Conservation (phyloP, 2,329 filamentous ascomycete genomes). For the Aspergillus clavatus region DNA sequence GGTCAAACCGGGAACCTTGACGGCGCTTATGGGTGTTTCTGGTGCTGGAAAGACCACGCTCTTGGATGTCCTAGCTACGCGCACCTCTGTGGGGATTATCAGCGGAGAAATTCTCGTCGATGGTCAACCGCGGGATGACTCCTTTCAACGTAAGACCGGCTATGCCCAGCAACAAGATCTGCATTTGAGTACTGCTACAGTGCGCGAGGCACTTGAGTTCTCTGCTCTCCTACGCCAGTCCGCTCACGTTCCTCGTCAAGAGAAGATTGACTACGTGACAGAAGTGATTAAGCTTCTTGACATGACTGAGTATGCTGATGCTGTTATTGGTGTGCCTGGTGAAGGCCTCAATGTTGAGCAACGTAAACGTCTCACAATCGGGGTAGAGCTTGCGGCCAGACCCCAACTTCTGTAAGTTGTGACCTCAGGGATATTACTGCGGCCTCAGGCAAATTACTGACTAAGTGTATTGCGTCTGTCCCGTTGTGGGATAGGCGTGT, state of each 20-base stretch:
- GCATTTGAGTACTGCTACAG: slow-evolving; percentile 74
- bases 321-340: slow-evolving; percentile 77
- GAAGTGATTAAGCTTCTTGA: slow-evolving; percentile 70
- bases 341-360: slow-evolving; percentile 62
- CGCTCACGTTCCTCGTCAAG: slow-evolving; percentile 58
- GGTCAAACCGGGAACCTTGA: slow-evolving; percentile 52
- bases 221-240: slow-evolving; percentile 81
- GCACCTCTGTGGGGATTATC: slow-evolving; percentile 57
- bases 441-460: too few relatives aligned
- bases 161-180: slow-evolving; percentile 69
- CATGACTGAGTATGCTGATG: slow-evolving; percentile 85
- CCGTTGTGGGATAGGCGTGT: too few relatives aligned
- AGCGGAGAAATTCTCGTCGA: slow-evolving; percentile 63
- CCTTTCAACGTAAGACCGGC: slow-evolving; percentile 60
- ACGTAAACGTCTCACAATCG: slow-evolving; percentile 73
- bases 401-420: slow-evolving; percentile 76
- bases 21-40: slow-evolving; percentile 56
- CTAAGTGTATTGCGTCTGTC: too few relatives aligned
- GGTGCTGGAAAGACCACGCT: slow-evolving; percentile 59
- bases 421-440: too few relatives aligned
- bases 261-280: slow-evolving; percentile 79
- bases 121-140: slow-evolving; percentile 50
- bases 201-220: slow-evolving; percentile 79
- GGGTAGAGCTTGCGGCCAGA: slow-evolving; percentile 88
- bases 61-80: slow-evolving; percentile 52